phyloP scores from a whole-genome alignment of 768 basidiomycete species.

The Postia placenta region DNA sequence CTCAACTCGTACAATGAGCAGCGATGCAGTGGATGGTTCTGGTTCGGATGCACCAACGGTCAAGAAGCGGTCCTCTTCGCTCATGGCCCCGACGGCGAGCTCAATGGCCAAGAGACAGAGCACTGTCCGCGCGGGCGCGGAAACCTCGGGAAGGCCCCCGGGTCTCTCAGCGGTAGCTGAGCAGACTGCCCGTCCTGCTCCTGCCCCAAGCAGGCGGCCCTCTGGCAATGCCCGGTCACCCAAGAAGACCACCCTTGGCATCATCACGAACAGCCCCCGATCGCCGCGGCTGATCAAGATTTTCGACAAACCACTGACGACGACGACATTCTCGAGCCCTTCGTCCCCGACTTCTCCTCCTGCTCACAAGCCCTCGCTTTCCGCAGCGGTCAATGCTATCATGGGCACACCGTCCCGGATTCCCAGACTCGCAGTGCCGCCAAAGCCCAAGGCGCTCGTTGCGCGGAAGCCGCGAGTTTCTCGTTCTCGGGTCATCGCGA shows the following conservation, averaged over 20 bases:
- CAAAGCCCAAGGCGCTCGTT: constrained; percentile 26
- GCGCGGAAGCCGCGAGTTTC: constrained; percentile 74
- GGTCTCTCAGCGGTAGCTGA: constrained; percentile 10
- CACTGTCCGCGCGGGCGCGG: constrained; percentile 3
- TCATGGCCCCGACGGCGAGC: constrained; percentile 72
- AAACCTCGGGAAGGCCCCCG: constrained; percentile 7
- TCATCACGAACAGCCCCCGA: constrained; percentile 29
- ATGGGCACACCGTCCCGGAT: constrained; percentile 12
- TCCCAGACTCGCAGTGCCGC: constrained; percentile 13
- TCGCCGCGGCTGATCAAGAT: constrained; percentile 31
- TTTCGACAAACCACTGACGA: constrained; percentile 47
- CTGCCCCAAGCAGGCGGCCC: constrained; percentile 11
- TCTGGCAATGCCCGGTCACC: constrained; percentile 10
- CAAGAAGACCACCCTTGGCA: constrained; percentile 20
- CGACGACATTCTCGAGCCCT: constrained; percentile 15
- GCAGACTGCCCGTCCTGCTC: constrained; percentile 1
- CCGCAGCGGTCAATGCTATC: constrained; percentile 24
- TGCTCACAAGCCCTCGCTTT: constrained; percentile 21
- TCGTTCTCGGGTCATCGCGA: constrained; percentile 74
- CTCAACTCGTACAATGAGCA: not conserved
- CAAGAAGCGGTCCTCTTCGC: constrained; percentile 31
- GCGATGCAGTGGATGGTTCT: not conserved
- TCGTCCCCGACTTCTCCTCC: constrained; percentile 13
- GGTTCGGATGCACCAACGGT: not conserved
- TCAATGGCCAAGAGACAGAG: constrained; percentile 55